phyloP scores from a whole-genome alignment of 106 monocot species.

The Amphibolis antarctica region DNA sequence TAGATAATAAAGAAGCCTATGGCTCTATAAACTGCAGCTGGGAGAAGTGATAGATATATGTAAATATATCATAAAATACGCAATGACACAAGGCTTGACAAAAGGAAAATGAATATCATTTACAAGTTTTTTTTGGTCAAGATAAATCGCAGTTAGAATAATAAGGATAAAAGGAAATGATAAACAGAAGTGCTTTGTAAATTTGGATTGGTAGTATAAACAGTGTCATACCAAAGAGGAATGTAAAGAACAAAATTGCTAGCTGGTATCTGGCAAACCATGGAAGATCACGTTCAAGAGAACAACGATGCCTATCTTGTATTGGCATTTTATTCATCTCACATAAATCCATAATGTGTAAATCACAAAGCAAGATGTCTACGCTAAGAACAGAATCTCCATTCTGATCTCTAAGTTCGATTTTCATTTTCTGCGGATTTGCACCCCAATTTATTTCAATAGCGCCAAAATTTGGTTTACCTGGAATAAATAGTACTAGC shows the following conservation, averaged over 20 bases:
- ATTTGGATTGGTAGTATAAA: not conserved
- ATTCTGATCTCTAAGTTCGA: slow-evolving; percentile 40
- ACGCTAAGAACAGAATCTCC: slow-evolving; percentile 40
- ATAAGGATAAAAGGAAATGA: not conserved
- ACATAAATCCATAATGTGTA: slow-evolving; percentile 12
- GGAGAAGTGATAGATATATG: too few relatives aligned
- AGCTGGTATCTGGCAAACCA: slow-evolving; percentile 39
- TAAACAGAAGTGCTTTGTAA: not conserved
- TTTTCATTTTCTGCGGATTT: slow-evolving; percentile 42
- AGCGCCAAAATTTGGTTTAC: slow-evolving; percentile 77
- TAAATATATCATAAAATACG: too few relatives aligned
- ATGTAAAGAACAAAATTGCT: slow-evolving; percentile 26
- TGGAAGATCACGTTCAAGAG: slow-evolving; percentile 51
- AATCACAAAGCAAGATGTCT: slow-evolving; percentile 42
- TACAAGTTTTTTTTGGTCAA: too few relatives aligned
- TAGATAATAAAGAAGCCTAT: too few relatives aligned
- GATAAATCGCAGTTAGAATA: not conserved
- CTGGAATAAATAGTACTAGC: slow-evolving; percentile 23
- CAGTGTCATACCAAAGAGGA: slow-evolving; percentile 23
- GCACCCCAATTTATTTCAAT: slow-evolving; percentile 71
- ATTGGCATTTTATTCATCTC: not conserved
- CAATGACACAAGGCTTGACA: too few relatives aligned
- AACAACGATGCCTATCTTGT: slow-evolving; percentile 29
- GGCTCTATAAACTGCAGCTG: too few relatives aligned
- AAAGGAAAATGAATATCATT: too few relatives aligned